Conservation (phyloP, 2,329 filamentous ascomycete genomes). For the Pseudopithomyces maydicus region DNA sequence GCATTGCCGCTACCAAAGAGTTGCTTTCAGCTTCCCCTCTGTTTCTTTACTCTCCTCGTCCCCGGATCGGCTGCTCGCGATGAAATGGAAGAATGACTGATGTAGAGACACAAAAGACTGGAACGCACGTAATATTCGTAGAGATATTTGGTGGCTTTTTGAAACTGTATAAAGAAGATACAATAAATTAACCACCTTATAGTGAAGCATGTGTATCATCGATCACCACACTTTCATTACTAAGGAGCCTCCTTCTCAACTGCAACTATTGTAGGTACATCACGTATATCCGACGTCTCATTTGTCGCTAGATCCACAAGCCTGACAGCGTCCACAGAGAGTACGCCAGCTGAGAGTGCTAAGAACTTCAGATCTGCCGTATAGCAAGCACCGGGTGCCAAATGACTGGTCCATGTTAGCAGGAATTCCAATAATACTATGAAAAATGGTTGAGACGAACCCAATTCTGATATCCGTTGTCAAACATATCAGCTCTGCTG, state of each 20-base stretch:
- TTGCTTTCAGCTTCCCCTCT: no score
- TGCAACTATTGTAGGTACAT: conserved; percentile 70
- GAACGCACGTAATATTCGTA: no score
- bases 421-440: background rate
- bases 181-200: no score
- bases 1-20: no score
- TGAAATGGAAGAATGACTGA: no score
- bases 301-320: conserved; percentile 75
- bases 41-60: no score
- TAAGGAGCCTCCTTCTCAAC: conserved; percentile 17
- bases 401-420: conserved; percentile 54
- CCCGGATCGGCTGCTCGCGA: no score
- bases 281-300: conserved; percentile 77
- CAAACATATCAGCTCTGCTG: conserved; percentile 72
- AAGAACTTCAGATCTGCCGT: conserved; percentile 75
- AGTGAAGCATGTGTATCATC: no score
- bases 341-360: conserved; percentile 67
- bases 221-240: background rate
- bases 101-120: no score
- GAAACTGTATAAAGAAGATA: no score
- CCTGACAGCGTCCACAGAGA: conserved; percentile 73
- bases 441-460: conserved; percentile 45
- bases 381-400: conserved; percentile 74
- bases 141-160: no score
- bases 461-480: conserved; percentile 77